Conservation (phyloP, 176 grass and related monocot species). For the Bonia amplexicaulis region DNA sequence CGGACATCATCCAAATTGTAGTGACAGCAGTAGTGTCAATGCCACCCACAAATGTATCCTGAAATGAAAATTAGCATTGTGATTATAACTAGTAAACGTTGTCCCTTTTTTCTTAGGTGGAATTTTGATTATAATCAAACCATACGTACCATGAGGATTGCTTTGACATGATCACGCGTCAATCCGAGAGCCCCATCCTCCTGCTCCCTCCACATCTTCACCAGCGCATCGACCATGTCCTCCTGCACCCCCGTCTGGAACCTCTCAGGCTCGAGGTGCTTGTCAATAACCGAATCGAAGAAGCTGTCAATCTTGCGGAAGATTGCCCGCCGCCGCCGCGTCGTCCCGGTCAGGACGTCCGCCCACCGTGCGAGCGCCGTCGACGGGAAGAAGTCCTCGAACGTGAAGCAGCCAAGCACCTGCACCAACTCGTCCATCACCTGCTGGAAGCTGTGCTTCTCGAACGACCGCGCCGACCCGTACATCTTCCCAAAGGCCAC, state of each 20-base stretch:
- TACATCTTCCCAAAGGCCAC: slow-evolving; percentile 57
- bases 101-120: too few species aligned
- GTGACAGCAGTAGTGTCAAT: slow-evolving; percentile 35
- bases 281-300: slow-evolving; percentile 36
- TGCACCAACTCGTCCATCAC: slow-evolving; percentile 31
- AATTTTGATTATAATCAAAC: not conserved
- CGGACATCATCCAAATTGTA: slow-evolving; percentile 35
- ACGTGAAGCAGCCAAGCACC: slow-evolving; percentile 46
- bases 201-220: slow-evolving; percentile 46
- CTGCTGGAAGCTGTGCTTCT: slow-evolving; percentile 28
- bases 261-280: slow-evolving; percentile 34
- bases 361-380: not conserved
- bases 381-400: slow-evolving; percentile 54
- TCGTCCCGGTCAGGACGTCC: slow-evolving; percentile 12
- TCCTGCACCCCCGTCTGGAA: slow-evolving; percentile 11
- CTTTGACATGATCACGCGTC: slow-evolving; percentile 37
- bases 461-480: slow-evolving; percentile 33
- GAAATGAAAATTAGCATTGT: not conserved
- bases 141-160: slow-evolving; percentile 26
- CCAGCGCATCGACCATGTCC: slow-evolving; percentile 47
- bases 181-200: not conserved
- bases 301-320: slow-evolving; percentile 35
- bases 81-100: not conserved
- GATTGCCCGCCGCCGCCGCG: not conserved
- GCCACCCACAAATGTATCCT: slow-evolving; percentile 39